Evolutionary conservation across 2,329 filamentous ascomycete species (phyloP).

Genomic region (Xylariomycetidae sp.): DNA sequence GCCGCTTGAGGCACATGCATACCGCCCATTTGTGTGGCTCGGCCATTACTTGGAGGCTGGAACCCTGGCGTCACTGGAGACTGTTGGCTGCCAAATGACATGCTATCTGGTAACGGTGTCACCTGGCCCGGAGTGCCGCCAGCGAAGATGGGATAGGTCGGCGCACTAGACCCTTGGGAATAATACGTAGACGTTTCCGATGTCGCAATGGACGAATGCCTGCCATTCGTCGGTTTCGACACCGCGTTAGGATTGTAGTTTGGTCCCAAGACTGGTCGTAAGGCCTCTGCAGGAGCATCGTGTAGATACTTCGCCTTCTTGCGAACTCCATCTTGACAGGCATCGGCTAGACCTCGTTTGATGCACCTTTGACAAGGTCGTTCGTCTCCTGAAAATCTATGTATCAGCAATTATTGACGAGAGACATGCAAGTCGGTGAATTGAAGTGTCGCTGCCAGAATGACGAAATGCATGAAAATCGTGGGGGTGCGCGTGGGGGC

Average conservation of each 20-base stretch:
- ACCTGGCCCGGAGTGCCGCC: constrained; percentile 39
- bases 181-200: constrained; percentile 47
- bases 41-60: constrained; percentile 47
- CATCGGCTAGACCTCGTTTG: constrained; percentile 84
- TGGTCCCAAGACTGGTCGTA: constrained; percentile 77
- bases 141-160: constrained; percentile 48
- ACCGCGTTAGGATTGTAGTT: constrained; percentile 58
- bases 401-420: constrained; percentile 1
- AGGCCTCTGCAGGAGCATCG: constrained; percentile 84
- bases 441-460: not conserved
- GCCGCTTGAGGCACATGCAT: constrained; percentile 47
- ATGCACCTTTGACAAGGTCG: constrained; percentile 91
- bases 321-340: constrained; percentile 90
- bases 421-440: too few relatives aligned
- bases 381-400: constrained; percentile 69
- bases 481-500: constrained; percentile 14
- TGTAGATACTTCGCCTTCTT: constrained; percentile 99
- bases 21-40: constrained; percentile 37
- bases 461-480: not conserved
- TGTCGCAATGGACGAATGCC: constrained; percentile 41
- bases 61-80: constrained; percentile 74
- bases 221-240: constrained; percentile 41
- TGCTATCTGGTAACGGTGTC: constrained; percentile 39
- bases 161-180: constrained; percentile 38
- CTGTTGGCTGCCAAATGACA: constrained; percentile 60